A percentile compares a stretch with the other conserved stretches of the same genome.
Evolutionary conservation across 176 grass and related monocot genomes (phyloP).

Genomic region (Avena eriantha): DNA sequence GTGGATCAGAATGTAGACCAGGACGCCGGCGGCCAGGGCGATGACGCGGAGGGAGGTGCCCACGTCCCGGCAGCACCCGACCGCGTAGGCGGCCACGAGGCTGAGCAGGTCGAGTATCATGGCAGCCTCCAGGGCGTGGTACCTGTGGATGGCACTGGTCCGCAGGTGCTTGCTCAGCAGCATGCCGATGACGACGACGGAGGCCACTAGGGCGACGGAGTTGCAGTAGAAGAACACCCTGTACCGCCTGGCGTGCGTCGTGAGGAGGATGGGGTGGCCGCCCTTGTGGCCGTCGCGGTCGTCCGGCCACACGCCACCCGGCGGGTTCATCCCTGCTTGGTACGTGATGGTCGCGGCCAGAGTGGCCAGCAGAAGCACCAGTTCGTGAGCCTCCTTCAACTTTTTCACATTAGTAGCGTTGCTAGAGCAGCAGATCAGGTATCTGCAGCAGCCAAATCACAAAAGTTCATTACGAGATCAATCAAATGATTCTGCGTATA

Average conservation of each 20-base stretch:
- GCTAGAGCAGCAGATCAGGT: not conserved
- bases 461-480: not conserved
- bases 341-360: constrained; percentile 36
- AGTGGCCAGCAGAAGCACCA: constrained; percentile 36
- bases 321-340: constrained; percentile 4
- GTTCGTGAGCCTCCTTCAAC: not conserved
- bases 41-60: constrained; percentile 21
- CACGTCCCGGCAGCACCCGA: not conserved
- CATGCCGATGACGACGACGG: constrained; percentile 38
- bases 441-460: not conserved
- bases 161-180: not conserved
- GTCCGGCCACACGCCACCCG: constrained; percentile 42
- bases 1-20: not conserved
- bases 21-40: not conserved
- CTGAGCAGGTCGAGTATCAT: constrained; percentile 35
- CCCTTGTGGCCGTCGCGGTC: not conserved
- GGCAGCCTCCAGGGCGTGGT: not conserved
- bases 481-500: not conserved
- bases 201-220: constrained; percentile 33
- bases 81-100: constrained; percentile 32
- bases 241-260: not conserved
- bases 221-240: constrained; percentile 44
- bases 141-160: not conserved
- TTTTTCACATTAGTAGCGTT: not conserved
- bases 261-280: constrained; percentile 19